These are phyloP conservation scores for Pleurotus cornucopiae DNA, from an alignment of 768 basidiomycete genomes.

Conservation along the genomic window DNA sequence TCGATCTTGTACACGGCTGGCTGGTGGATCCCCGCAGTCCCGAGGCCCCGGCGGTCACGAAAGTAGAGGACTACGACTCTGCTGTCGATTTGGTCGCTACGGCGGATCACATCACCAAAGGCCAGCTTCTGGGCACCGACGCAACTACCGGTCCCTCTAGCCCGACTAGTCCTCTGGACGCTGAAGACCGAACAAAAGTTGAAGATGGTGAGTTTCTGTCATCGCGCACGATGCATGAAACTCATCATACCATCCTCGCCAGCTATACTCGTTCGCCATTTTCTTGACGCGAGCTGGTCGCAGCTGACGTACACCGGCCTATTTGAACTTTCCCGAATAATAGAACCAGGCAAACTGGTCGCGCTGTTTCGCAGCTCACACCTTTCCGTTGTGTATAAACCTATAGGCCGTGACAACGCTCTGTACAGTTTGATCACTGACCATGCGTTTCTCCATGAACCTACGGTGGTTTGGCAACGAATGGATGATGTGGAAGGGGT, in stretches of 20 bases:
- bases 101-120: conserved; percentile 71
- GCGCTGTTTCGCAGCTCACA: conserved; percentile 91
- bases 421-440: conserved; percentile 87
- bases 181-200: conserved; percentile 59
- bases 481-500: conserved; percentile 85
- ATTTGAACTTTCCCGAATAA: conserved; percentile 69
- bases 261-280: conserved; percentile 68
- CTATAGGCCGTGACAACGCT: conserved; percentile 20
- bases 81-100: conserved; percentile 74
- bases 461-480: conserved; percentile 88
- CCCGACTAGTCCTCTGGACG: conserved; percentile 32
- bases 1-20: conserved; percentile 88
- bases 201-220: conserved; percentile 53
- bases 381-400: conserved; percentile 80
- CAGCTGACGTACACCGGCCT: conserved; percentile 88
- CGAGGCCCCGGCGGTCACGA: conserved; percentile 51
- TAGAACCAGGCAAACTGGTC: conserved; percentile 50
- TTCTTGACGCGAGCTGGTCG: conserved; percentile 68
- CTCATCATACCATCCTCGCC: background rate
- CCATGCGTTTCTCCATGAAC: conserved; percentile 74
- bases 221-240: background rate
- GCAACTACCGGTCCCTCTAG: conserved; percentile 18
- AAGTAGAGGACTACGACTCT: conserved; percentile 65
- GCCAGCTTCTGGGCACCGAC: conserved; percentile 49
- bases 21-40: conserved; percentile 62